phyloP scores from a whole-genome alignment of 2,329 filamentous ascomycete genomes.

The Monosporascus sp. region DNA sequence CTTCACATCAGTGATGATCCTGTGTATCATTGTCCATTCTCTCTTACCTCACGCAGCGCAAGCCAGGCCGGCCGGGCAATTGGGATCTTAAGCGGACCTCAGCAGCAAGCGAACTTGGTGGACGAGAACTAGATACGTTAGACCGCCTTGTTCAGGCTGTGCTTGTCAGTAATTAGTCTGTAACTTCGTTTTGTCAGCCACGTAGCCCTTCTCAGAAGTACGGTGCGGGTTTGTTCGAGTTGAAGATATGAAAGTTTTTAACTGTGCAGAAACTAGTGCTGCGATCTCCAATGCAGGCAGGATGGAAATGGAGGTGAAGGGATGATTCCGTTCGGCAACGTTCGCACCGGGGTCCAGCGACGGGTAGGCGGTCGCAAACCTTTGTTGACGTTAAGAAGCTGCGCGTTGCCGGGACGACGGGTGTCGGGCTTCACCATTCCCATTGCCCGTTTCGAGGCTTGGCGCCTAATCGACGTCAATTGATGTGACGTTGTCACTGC shows the following conservation, averaged over 20 bases:
- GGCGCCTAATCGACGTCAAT: not conserved
- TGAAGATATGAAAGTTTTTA: not conserved
- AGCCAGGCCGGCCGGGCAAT: slow-evolving; percentile 31
- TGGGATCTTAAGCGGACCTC: slow-evolving; percentile 21
- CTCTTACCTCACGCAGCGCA: slow-evolving; percentile 31
- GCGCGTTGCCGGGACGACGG: not conserved
- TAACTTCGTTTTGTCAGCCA: not conserved
- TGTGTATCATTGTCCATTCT: not conserved
- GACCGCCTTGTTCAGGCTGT: slow-evolving; percentile 5
- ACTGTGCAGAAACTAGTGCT: not conserved
- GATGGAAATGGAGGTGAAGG: not conserved
- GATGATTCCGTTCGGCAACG: not conserved
- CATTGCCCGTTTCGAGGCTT: not conserved
- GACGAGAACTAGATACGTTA: slow-evolving; percentile 23
- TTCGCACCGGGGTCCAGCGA: no score
- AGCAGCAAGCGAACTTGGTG: slow-evolving; percentile 28
- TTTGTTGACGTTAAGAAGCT: not conserved
- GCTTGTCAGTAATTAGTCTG: not conserved
- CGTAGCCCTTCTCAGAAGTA: not conserved
- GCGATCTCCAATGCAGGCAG: not conserved
- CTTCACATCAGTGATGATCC: no score
- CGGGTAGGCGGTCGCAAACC: not conserved
- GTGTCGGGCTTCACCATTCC: no score
- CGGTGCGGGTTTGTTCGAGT: not conserved
- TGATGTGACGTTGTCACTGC: not conserved